These are phyloP conservation scores for Fistulina hepatica DNA, from an alignment of 1,284 basidiomycete species.

Conservation along the genomic window DNA sequence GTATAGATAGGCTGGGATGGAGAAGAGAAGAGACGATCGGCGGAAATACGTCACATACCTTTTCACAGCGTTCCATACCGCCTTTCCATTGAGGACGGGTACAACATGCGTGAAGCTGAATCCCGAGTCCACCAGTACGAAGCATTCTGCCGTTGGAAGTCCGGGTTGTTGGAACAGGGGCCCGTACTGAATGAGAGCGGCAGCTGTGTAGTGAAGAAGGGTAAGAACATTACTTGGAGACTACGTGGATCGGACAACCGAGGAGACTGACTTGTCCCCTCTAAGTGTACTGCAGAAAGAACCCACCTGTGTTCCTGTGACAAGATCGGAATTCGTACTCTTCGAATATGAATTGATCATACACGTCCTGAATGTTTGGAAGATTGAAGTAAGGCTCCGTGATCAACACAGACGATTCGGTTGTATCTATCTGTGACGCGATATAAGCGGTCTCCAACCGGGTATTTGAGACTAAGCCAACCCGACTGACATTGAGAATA, in stretches of 20 bases:
- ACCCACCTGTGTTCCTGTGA: conserved; percentile 71
- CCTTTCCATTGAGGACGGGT: conserved; percentile 67
- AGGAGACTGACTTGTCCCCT: too few species aligned
- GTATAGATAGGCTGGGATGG: not conserved
- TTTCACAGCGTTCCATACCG: conserved; percentile 73
- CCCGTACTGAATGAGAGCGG: conserved; percentile 66
- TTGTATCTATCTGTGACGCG: conserved; percentile 51
- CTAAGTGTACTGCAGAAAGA: conserved; percentile 1
- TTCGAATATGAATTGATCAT: conserved; percentile 92
- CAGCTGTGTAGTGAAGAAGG: conserved; percentile 50
- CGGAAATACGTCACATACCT: conserved; percentile 36
- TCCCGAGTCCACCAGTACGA: conserved; percentile 79
- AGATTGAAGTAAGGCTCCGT: conserved; percentile 94
- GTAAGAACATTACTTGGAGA: too few species aligned
- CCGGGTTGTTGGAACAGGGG: conserved; percentile 41
- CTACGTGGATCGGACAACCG: too few species aligned
- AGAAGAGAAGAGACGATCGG: conserved; percentile 7
- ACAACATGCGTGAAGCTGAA: conserved; percentile 90
- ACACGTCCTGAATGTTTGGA: conserved; percentile 81
- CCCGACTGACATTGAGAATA: conserved; percentile 52
- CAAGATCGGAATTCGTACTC: conserved; percentile 90
- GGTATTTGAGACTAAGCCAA: conserved; percentile 4
- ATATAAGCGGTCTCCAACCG: conserved; percentile 4
- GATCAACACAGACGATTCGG: conserved; percentile 64
- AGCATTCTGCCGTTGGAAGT: conserved; percentile 58